These are phyloP conservation scores for Pseudotsuga menziesii DNA, from an alignment of 75 land plant genomes.

Conservation along the genomic window DNA sequence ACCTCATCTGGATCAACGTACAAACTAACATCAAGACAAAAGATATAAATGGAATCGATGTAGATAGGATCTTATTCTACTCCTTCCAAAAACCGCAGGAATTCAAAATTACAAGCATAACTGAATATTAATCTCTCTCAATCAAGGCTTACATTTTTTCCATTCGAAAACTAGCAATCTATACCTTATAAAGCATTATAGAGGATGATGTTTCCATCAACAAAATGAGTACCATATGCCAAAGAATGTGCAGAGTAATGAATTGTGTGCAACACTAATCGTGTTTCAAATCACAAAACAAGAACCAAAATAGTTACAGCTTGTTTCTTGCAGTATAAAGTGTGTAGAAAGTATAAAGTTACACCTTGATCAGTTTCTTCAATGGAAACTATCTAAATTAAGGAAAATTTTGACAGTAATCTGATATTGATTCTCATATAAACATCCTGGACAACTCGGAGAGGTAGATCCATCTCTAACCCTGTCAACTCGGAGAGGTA, in stretches of 20 bases:
- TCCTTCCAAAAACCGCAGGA: not conserved
- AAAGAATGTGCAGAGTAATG: not conserved
- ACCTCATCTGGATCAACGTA: constrained; percentile 96
- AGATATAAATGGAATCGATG: not conserved
- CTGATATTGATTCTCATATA: no score
- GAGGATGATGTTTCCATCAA: not conserved
- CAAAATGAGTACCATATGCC: not conserved
- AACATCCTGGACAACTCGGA: no score
- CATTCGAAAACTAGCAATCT: not conserved
- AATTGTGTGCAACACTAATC: not conserved
- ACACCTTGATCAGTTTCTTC: no score
- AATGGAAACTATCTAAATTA: no score
- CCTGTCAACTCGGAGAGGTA: no score
- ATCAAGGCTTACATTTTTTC: not conserved
- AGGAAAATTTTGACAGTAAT: no score
- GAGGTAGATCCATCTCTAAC: no score
- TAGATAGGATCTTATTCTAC: not conserved
- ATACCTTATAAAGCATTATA: not conserved
- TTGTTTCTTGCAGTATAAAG: no score
- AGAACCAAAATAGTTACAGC: not conserved
- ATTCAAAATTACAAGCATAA: not conserved
- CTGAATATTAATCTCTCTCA: not conserved
- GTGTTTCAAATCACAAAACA: no score
- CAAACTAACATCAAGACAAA: constrained; percentile 3
- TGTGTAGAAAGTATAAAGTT: no score